Percentiles rank a stretch among this genome's conserved stretches.
These are phyloP conservation scores for Debaryomycetaceae sp. DNA, from an alignment of 1,139 yeast species.

Conservation along the genomic window DNA sequence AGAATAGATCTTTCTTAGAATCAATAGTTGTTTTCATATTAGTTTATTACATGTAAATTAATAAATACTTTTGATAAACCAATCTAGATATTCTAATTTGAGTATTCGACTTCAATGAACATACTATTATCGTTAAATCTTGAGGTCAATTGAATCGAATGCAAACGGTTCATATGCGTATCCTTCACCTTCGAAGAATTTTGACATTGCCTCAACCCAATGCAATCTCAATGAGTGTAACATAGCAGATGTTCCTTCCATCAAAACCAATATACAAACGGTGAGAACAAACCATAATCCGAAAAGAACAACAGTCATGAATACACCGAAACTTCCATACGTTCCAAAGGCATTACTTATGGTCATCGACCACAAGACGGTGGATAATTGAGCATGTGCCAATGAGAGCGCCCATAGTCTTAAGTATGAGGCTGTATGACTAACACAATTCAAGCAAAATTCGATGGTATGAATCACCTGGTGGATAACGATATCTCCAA, in stretches of 20 bases:
- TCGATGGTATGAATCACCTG: slow-evolving; percentile 98
- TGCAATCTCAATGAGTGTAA: slow-evolving; percentile 92
- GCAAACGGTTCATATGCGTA: slow-evolving; percentile 80
- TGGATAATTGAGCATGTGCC: slow-evolving; percentile 94
- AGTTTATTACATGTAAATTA: background rate
- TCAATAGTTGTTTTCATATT: background rate
- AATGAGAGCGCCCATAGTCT: slow-evolving; percentile 96
- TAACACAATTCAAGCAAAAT: slow-evolving; percentile 94
- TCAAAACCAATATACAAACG: slow-evolving; percentile 82
- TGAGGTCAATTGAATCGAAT: slow-evolving; percentile 31
- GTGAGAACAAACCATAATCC: slow-evolving; percentile 95
- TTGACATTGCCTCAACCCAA: slow-evolving; percentile 99
- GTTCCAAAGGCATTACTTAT: slow-evolving; percentile 70
- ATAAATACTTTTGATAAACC: background rate
- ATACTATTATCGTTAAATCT: slow-evolving; percentile 33
- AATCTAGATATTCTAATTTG: slow-evolving; percentile 16
- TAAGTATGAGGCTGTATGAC: slow-evolving; percentile 96
- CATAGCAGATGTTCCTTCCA: slow-evolving; percentile 99
- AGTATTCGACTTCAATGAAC: slow-evolving; percentile 12
- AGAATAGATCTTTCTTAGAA: slow-evolving; percentile 18
- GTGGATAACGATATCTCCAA: slow-evolving; percentile 94
- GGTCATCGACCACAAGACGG: slow-evolving; percentile 97
- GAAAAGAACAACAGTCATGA: slow-evolving; percentile 73
- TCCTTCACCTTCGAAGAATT: slow-evolving; percentile 96
- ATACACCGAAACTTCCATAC: slow-evolving; percentile 66